These are phyloP conservation scores for Penicillium psychrofluorescens DNA, from an alignment of 495 filamentous ascomycete species.

Conservation along the genomic window DNA sequence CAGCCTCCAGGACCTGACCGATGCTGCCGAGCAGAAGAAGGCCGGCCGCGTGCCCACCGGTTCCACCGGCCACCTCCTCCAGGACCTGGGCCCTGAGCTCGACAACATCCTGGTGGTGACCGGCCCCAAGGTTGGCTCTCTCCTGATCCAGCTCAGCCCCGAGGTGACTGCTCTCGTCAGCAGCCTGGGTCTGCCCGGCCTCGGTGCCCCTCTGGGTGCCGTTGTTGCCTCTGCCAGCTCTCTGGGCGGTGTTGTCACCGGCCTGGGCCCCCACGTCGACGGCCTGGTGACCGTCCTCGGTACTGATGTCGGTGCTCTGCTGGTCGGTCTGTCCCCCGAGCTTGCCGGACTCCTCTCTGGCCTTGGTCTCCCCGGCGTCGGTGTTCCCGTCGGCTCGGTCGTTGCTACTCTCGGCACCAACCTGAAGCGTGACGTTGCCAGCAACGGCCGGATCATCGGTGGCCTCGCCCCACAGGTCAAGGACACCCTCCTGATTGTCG, in stretches of 20 bases:
- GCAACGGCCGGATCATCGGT: not conserved
- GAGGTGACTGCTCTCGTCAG: conserved; percentile 18
- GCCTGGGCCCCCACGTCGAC: conserved; percentile 24
- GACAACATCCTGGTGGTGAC: conserved; percentile 22
- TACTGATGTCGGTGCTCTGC: conserved; percentile 23
- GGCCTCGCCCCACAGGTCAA: conserved; percentile 5
- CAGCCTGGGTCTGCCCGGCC: conserved; percentile 15
- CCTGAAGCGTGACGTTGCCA: too few species aligned
- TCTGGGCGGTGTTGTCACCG: conserved; percentile 22
- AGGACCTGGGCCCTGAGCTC: conserved; percentile 21
- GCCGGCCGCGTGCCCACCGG: conserved; percentile 5
- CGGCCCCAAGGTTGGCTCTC: conserved; percentile 12
- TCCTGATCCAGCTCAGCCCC: conserved; percentile 20
- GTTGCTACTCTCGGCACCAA: conserved; percentile 8
- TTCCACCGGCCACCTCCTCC: conserved; percentile 18
- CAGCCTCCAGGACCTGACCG: conserved; percentile 16
- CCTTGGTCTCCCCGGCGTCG: conserved; percentile 24
- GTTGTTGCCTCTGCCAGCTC: conserved; percentile 7
- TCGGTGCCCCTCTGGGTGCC: conserved; percentile 16
- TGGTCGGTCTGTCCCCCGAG: conserved; percentile 25
- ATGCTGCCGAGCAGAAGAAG: conserved; percentile 9
- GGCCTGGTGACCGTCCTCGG: conserved; percentile 26
- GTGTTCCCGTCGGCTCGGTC: conserved; percentile 20
- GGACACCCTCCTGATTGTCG: conserved; percentile 12
- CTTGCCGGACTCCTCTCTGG: conserved; percentile 22